These are phyloP conservation scores for Pseudogymnoascus sp. DNA, from an alignment of 2,329 filamentous ascomycete genomes.

Conservation along the genomic window DNA sequence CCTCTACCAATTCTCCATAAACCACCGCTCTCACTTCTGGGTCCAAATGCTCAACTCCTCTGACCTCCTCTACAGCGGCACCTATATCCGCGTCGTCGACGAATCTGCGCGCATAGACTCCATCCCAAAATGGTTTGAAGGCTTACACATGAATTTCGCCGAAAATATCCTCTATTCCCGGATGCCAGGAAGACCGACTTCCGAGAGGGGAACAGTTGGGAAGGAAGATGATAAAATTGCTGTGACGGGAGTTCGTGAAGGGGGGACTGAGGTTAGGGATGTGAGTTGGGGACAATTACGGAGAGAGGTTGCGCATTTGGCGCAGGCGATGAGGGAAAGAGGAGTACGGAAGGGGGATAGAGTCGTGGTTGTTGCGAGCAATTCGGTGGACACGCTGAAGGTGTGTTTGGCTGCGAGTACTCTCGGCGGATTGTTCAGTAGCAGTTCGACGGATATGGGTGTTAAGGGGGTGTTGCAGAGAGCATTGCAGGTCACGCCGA, in stretches of 20 bases:
- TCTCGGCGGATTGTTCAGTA: constrained; percentile 67
- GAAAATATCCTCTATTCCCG: constrained; percentile 67
- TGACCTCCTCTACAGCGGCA: constrained; percentile 55
- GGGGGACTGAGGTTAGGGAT: constrained; percentile 44
- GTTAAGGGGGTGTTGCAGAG: constrained; percentile 68
- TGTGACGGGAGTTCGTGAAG: constrained; percentile 64
- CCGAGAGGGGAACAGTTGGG: constrained; percentile 40
- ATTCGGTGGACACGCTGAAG: constrained; percentile 64
- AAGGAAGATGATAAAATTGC: constrained; percentile 68
- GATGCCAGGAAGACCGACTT: constrained; percentile 33
- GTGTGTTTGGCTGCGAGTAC: constrained; percentile 62
- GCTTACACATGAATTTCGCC: constrained; percentile 65
- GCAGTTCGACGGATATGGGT: constrained; percentile 75
- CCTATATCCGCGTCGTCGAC: constrained; percentile 54
- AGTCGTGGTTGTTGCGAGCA: constrained; percentile 65
- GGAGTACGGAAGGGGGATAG: constrained; percentile 66
- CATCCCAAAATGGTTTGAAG: constrained; percentile 69
- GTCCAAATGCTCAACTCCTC: constrained; percentile 51
- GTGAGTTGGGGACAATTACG: constrained; percentile 62
- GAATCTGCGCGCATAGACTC: constrained; percentile 59
- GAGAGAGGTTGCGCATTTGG: constrained; percentile 45
- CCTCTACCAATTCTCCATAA: constrained; percentile 60
- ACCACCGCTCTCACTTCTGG: constrained; percentile 56
- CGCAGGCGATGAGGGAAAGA: constrained; percentile 55
- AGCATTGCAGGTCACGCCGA: constrained; percentile 64